Evolutionary conservation across 2,329 filamentous ascomycete genomes (phyloP), one percentile per base, ranked within the genome.

Genomic region (Aspergillus viridinutans): DNA sequence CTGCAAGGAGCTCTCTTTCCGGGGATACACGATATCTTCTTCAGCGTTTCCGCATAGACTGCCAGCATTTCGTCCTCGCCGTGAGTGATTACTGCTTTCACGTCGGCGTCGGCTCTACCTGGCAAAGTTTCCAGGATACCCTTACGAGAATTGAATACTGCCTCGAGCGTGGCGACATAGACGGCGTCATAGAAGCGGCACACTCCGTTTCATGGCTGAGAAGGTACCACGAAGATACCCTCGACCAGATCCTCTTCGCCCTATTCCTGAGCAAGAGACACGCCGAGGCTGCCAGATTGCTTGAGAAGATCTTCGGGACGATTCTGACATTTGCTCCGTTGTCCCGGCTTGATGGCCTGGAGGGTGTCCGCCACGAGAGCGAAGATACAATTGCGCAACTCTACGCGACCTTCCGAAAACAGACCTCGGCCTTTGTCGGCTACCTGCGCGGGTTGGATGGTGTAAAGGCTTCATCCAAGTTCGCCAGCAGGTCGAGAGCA

Each of bases 81-180:
- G 73, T 97, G 0, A 83, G 86, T 42, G 83, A 86, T 1, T 94
- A 97, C 68, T 89, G 92, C 65, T 88, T 95, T 61, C 90, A 93
- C 57, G 83, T 85, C 0, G 92, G 88, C 1, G 86, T 97, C 52
- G 82, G 83, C 7, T 80, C 82, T 17, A 85, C 87, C 0, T 97
- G 93, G 92, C 77, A 76, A 23, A 76, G 78, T 0, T 93, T 97
- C 58, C 84, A 89, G 50, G 68, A 69, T 0, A 88, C 85, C 62
- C 77, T 97, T 0, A 78, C 85, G 26, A 78, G 76, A 8, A 80
- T 94, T 14, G 83, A 93, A 70, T 67, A 67, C 1, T 78, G 80
- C 20, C 74, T 93, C 0, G 74, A 76, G 14, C 73, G 67, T 1
- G 77, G 78, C 1, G 78, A 79, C 20, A 74, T 72, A 52, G 76